Conservation (phyloP, 176 grass and related monocot genomes). For the Eragrostis nindensis region DNA sequence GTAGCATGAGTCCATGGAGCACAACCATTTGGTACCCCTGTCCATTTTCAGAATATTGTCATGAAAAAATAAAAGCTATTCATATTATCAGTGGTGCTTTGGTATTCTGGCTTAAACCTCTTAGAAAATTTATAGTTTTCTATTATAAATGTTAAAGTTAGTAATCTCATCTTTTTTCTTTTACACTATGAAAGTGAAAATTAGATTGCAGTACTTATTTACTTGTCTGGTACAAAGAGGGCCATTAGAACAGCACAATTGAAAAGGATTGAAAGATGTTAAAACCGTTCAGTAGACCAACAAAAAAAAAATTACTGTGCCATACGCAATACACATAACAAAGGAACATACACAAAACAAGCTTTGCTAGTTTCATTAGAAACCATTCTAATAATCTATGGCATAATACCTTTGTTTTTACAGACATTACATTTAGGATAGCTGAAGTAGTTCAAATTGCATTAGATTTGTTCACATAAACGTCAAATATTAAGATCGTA, state of each 20-base stretch:
- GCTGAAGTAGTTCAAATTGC: too few species aligned
- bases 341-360: not conserved
- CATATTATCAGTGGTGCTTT: not conserved
- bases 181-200: not conserved
- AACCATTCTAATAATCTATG: not conserved
- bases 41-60: constrained; percentile 14
- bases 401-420: too few species aligned
- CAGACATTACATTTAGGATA: too few species aligned
- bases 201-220: not conserved
- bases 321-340: not conserved
- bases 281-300: not conserved
- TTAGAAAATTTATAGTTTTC: not conserved
- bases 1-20: too few species aligned
- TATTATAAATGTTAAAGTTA: constrained; percentile 1
- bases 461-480: too few species aligned
- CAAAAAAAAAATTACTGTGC: not conserved
- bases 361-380: constrained; percentile 8
- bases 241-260: not conserved
- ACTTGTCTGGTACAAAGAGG: not conserved
- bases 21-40: constrained; percentile 5
- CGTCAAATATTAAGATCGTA: too few species aligned
- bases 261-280: not conserved
- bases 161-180: not conserved
- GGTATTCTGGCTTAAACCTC: not conserved
- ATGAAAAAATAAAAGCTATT: constrained; percentile 11